Evolutionary conservation across 371 early-diverging fungal genomes (phyloP).

Genomic region (Circinella minor): DNA sequence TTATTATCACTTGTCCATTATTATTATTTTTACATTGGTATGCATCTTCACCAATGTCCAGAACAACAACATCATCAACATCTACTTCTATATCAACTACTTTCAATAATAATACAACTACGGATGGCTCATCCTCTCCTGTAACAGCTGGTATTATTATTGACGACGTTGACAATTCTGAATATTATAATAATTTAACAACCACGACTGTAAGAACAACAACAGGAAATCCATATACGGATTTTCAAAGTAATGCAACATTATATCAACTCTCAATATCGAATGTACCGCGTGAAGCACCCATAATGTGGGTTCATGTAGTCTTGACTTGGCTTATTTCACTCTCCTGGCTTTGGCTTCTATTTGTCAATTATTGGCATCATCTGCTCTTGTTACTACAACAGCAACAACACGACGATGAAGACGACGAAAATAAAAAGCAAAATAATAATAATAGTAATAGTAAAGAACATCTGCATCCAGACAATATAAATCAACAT

Average conservation of each 20-base stretch:
- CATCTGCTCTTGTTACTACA: constrained; percentile 38
- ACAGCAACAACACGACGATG: constrained; percentile 11
- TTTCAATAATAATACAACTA: background rate
- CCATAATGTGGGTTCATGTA: constrained; percentile 51
- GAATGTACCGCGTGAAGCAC: constrained; percentile 36
- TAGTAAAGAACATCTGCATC: background rate
- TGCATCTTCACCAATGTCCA: constrained; percentile 10
- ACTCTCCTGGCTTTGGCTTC: constrained; percentile 50
- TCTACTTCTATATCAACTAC: background rate
- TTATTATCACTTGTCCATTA: constrained; percentile 49
- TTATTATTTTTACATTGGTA: constrained; percentile 59
- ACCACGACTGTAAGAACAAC: background rate
- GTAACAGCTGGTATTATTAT: constrained; percentile 5
- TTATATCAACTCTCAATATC: constrained; percentile 46
- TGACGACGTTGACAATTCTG: no score
- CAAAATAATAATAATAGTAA: background rate
- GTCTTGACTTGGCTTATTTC: constrained; percentile 40
- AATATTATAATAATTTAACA: no score
- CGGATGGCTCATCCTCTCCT: no score
- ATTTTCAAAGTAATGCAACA: constrained; percentile 47
- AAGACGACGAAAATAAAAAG: no score
- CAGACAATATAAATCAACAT: no score
- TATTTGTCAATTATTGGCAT: constrained; percentile 54
- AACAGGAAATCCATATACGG: background rate
- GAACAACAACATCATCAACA: background rate